These are phyloP conservation scores for Sanghuangporus weigelae DNA, from an alignment of 1,284 basidiomycete species.

Conservation along the genomic window DNA sequence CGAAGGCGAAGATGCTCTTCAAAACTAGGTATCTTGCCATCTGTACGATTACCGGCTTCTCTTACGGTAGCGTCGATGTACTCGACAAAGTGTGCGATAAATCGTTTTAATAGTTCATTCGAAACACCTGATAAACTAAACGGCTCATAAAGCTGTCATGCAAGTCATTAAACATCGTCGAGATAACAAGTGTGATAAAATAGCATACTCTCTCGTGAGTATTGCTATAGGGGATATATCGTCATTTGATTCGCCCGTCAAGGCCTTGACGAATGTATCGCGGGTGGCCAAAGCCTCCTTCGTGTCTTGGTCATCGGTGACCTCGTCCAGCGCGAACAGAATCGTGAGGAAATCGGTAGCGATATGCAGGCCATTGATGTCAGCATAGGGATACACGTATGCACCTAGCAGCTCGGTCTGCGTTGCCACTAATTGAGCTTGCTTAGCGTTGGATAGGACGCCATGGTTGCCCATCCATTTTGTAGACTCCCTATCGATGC, in stretches of 20 bases:
- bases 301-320: slow-evolving; percentile 61
- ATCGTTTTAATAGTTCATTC: slow-evolving; percentile 23
- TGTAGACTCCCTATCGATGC: neutral
- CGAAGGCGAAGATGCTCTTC: slow-evolving; percentile 31
- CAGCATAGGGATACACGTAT: slow-evolving; percentile 55
- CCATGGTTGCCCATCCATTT: slow-evolving; percentile 35
- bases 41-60: slow-evolving; percentile 33
- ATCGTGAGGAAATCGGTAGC: slow-evolving; percentile 62
- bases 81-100: slow-evolving; percentile 30
- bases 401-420: slow-evolving; percentile 59
- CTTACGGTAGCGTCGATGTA: slow-evolving; percentile 33
- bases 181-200: neutral
- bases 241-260: slow-evolving; percentile 47
- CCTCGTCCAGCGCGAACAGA: slow-evolving; percentile 64
- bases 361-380: slow-evolving; percentile 51
- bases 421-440: slow-evolving; percentile 52
- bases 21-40: slow-evolving; percentile 28
- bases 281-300: slow-evolving; percentile 50
- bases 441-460: slow-evolving; percentile 50
- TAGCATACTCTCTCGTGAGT: slow-evolving; percentile 9
- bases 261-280: slow-evolving; percentile 47
- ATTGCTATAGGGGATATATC: slow-evolving; percentile 35
- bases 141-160: slow-evolving; percentile 9
- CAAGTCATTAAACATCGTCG: neutral
- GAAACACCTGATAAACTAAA: neutral